These are phyloP conservation scores for Pythium pectinolyticum DNA, from an alignment of 352 stramenopile genomes.

Conservation along the genomic window DNA sequence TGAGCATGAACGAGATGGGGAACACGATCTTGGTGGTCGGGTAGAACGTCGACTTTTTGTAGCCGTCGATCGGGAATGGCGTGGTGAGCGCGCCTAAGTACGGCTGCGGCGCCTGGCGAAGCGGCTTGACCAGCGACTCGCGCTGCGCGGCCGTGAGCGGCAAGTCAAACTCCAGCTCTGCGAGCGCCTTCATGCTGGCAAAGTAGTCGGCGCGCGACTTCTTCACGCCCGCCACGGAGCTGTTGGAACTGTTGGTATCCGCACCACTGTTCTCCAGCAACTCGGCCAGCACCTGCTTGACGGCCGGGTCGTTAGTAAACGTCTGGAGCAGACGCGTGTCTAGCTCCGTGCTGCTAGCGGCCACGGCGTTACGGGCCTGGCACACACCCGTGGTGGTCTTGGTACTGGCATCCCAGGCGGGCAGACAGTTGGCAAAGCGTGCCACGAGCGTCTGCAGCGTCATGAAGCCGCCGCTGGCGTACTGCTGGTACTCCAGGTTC, in stretches of 20 bases:
- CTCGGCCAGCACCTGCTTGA: slow-evolving; percentile 17
- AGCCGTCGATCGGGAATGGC: slow-evolving; percentile 28
- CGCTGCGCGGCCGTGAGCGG: slow-evolving; percentile 7
- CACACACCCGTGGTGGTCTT: slow-evolving; percentile 32
- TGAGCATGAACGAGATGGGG: slow-evolving; percentile 74
- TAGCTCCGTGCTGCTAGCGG: slow-evolving; percentile 13
- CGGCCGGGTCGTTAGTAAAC: slow-evolving; percentile 21
- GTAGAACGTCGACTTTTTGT: slow-evolving; percentile 40
- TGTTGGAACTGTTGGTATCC: not conserved
- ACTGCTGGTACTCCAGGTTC: slow-evolving; percentile 28
- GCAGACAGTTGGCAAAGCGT: slow-evolving; percentile 44
- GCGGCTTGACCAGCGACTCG: slow-evolving; percentile 12
- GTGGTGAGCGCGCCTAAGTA: slow-evolving; percentile 9
- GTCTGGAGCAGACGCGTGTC: slow-evolving; percentile 26
- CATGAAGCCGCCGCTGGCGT: slow-evolving; percentile 40
- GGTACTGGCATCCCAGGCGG: slow-evolving; percentile 28
- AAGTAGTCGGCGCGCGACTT: slow-evolving; percentile 9
- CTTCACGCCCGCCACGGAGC: too few relatives aligned
- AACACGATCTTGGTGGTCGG: slow-evolving; percentile 38
- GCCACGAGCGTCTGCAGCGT: slow-evolving; percentile 50
- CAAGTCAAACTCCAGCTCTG: slow-evolving; percentile 9
- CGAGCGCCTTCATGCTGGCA: not conserved
- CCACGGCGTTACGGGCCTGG: slow-evolving; percentile 19
- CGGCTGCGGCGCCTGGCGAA: slow-evolving; percentile 30
- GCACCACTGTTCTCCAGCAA: not conserved